Conservation (phyloP, 2,329 filamentous ascomycete species). For the Nemania sp. region DNA sequence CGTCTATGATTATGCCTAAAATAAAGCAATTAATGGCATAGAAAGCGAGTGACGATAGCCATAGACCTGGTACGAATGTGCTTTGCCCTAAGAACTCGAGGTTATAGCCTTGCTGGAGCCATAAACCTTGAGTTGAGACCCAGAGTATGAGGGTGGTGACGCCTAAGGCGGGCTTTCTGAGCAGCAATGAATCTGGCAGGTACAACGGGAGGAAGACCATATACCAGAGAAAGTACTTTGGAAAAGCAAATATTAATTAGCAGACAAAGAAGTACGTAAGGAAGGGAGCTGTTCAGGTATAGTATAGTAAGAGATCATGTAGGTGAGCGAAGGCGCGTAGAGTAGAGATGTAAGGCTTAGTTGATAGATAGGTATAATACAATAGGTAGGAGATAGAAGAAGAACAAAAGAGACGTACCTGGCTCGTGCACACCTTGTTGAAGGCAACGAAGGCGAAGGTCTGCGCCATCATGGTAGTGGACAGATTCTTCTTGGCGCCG, state of each 20-base stretch:
- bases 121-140: conserved; percentile 79
- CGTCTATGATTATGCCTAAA: conserved; percentile 80
- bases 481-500: conserved; percentile 83
- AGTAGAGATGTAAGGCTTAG: background rate
- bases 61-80: conserved; percentile 88
- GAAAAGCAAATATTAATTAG: conserved; percentile 34
- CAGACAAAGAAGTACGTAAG: background rate
- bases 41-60: conserved; percentile 79
- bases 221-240: conserved; percentile 97
- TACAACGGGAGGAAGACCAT: conserved; percentile 93
- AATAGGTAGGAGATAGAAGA: background rate
- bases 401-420: conserved; percentile 69
- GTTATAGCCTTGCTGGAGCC: conserved; percentile 80
- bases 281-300: background rate
- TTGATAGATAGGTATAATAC: background rate
- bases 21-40: conserved; percentile 91
- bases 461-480: conserved; percentile 89
- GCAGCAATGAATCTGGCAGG: conserved; percentile 81
- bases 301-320: background rate
- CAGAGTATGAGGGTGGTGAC: conserved; percentile 75
- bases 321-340: background rate
- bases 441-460: conserved; percentile 98
- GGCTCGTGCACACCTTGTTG: conserved; percentile 98
- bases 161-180: conserved; percentile 71
- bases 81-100: conserved; percentile 85